These are phyloP conservation scores for Tolypocladium pustulatum DNA, from an alignment of 2,329 filamentous ascomycete genomes.

Conservation along the genomic window DNA sequence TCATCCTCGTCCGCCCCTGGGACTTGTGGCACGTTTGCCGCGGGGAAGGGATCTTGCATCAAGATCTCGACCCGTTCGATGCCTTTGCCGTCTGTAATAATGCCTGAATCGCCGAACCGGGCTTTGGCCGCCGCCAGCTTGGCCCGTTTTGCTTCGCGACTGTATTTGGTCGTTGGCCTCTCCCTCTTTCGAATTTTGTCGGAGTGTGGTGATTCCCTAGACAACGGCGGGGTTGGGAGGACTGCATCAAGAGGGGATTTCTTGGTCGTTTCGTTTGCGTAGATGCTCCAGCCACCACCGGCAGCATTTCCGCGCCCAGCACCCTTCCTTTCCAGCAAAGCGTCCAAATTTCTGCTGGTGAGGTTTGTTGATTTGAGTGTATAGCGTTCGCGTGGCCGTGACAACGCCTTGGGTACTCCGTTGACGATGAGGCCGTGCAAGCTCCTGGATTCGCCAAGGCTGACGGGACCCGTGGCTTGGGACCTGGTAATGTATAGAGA, in stretches of 20 bases:
- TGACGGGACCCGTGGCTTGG: constrained; percentile 29
- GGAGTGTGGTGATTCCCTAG: constrained; percentile 17
- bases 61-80: constrained; percentile 51
- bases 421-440: constrained; percentile 63
- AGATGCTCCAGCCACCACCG: constrained; percentile 70
- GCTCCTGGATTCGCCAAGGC: constrained; percentile 45
- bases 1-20: constrained; percentile 13
- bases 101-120: constrained; percentile 57
- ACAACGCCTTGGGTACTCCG: constrained; percentile 74
- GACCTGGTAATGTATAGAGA: constrained; percentile 58
- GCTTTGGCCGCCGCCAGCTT: constrained; percentile 55
- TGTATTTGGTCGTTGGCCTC: constrained; percentile 13
- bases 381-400: constrained; percentile 62
- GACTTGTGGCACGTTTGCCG: constrained; percentile 4
- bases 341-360: constrained; percentile 59
- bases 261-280: constrained; percentile 50
- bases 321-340: constrained; percentile 59
- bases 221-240: constrained; percentile 36
- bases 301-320: constrained; percentile 60
- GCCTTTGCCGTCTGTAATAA: constrained; percentile 45
- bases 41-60: constrained; percentile 47
- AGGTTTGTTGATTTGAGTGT: constrained; percentile 58
- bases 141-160: constrained; percentile 42
- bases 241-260: constrained; percentile 45
- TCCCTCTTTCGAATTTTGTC: constrained; percentile 18